A percentile compares a stretch with the other conserved stretches of the same genome.
These are phyloP conservation scores for Coffea humblotiana DNA, from an alignment of 305 asterid genomes.

Conservation along the genomic window DNA sequence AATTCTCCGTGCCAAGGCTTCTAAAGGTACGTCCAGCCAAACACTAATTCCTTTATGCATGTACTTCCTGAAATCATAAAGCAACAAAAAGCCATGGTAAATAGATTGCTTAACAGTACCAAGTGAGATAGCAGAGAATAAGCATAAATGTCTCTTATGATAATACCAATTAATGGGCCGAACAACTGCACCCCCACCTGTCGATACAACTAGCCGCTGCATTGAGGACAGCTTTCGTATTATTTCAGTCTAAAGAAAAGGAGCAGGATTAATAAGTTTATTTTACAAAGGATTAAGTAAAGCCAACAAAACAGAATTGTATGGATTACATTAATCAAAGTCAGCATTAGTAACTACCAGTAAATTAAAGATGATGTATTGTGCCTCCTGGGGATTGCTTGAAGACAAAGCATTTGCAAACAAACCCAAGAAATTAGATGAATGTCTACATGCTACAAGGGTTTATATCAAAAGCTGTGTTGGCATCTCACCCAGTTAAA, in stretches of 20 bases:
- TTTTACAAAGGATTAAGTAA: not conserved
- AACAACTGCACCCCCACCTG: conserved; percentile 96
- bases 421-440: not conserved
- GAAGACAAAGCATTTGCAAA: not conserved
- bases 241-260: conserved; percentile 60
- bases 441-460: not conserved
- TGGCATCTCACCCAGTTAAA: not conserved
- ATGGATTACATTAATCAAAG: not conserved
- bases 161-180: conserved; percentile 87
- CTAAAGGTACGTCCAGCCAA: conserved; percentile 89
- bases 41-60: conserved; percentile 81
- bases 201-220: conserved; percentile 79
- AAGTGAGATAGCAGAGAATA: conserved; percentile 18
- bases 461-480: not conserved
- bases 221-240: conserved; percentile 63
- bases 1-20: conserved; percentile 81
- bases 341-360: not conserved
- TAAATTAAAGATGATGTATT: not conserved
- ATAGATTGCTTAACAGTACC: conserved; percentile 1
- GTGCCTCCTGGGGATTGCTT: not conserved
- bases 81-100: conserved; percentile 14
- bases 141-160: conserved; percentile 12
- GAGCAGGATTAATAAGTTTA: conserved; percentile 3
- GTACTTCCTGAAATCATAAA: conserved; percentile 61
- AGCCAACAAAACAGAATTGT: not conserved